Base-by-base conservation (phyloP, 768 basidiomycete species). In the Leccinum barrowsii region DNA sequence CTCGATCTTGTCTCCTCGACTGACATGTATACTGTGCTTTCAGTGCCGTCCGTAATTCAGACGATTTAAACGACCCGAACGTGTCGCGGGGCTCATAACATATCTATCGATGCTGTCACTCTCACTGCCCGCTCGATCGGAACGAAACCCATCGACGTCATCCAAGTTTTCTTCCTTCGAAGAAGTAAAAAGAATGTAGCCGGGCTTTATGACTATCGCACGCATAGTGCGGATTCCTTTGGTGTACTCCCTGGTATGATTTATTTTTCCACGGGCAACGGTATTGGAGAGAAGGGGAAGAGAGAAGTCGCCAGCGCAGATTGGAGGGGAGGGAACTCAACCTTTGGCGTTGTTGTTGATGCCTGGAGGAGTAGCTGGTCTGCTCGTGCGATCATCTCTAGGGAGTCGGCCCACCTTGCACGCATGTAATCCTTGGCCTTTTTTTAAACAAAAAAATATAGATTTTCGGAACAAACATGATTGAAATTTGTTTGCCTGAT, bases 201-300 rank as follows among this genome's bases (percentile, higher is more conserved):
- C 67, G 67, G 59, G 65, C 48, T 63, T 19, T 54, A 42, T 68
- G 67, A 68, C 67, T 68, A 68, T 69, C 57, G 58, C 67, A 68
- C 67, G 67, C 63, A 68, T 55, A 59, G 67, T 68, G 67, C 63
- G 59, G 21, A 21, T 24, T 47, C 32, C 52, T 56, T 60, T 40
- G 65, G 57, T 67, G 65, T 66, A 60, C 60, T 52, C 64, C 46
- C 42, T 54, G 58, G 65, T 66, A 50, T 48, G 52, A 44, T 44
- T 44, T n/a, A 40, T 40, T 60, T 34, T 30, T 32, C 55, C 59
- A 54, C 28, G 62, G 21, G 60, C 56, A 65, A 66, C 53, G 63
- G 63, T 67, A 65, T 42, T 42, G 8, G 19, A 44, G 42, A 44
- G 42, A 44, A 19, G 1, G 40, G 10, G 11, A 19, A 44, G 42